Evolutionary conservation across 805 yeast genomes (phyloP).

Genomic region (Yarrowia deformans): DNA sequence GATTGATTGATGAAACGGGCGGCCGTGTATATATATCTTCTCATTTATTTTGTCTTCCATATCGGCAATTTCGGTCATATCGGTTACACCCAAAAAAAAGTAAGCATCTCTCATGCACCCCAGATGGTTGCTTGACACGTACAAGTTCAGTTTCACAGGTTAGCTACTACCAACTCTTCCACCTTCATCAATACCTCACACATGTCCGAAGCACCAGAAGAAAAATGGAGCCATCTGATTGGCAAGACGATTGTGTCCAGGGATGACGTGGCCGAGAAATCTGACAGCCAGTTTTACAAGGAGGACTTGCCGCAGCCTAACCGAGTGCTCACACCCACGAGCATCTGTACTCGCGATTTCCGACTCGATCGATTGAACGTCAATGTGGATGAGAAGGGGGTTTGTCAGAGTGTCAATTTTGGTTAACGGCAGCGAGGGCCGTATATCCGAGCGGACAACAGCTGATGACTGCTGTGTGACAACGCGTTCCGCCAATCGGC

Average conservation of each 20-base stretch:
- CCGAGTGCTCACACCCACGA: conserved; percentile 18
- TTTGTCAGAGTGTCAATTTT: conserved; percentile 11
- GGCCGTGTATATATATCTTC: background rate
- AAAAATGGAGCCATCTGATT: conserved; percentile 9
- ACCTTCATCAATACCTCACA: too few relatives aligned
- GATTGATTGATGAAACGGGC: too few relatives aligned
- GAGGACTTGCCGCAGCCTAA: conserved; percentile 27
- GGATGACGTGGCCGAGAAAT: conserved; percentile 75
- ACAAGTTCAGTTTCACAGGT: too few relatives aligned
- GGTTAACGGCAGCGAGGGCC: background rate
- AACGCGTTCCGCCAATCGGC: too few relatives aligned
- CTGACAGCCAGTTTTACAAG: conserved; percentile 20
- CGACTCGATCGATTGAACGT: conserved; percentile 8
- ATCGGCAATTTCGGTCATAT: too few relatives aligned
- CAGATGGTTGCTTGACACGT: conserved; percentile 3
- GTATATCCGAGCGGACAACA: background rate
- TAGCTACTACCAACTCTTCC: too few relatives aligned
- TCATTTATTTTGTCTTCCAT: background rate
- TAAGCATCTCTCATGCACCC: conserved; percentile 10
- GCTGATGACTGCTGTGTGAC: too few relatives aligned
- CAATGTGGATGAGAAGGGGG: conserved; percentile 13
- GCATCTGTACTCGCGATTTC: conserved; percentile 14
- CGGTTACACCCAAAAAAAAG: too few relatives aligned
- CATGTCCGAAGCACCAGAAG: conserved; percentile 1
- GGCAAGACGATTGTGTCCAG: conserved; percentile 32